A percentile compares a stretch with the other conserved stretches of the same genome.
phyloP scores from a whole-genome alignment of 129 eudicot genomes.

The Scalesia atractyloides region DNA sequence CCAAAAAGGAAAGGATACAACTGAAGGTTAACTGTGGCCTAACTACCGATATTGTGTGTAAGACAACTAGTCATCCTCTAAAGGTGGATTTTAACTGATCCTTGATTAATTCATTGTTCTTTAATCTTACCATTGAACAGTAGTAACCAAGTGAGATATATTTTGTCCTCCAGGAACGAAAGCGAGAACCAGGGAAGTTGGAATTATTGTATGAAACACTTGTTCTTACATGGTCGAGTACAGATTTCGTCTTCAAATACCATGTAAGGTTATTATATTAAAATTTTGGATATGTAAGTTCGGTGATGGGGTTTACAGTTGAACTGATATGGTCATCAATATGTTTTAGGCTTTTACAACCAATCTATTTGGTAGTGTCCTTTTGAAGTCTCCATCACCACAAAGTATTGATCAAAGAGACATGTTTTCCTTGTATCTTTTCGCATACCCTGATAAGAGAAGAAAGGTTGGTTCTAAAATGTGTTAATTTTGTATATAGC shows the following conservation, averaged over 20 bases:
- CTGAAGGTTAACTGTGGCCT: slow-evolving; percentile 61
- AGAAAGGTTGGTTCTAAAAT: slow-evolving; percentile 48
- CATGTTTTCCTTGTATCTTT: slow-evolving; percentile 66
- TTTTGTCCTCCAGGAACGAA: slow-evolving; percentile 46
- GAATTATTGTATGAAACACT: slow-evolving; percentile 56
- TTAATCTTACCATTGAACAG: not conserved
- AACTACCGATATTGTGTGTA: slow-evolving; percentile 57
- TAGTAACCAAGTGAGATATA: slow-evolving; percentile 12
- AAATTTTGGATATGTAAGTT: not conserved
- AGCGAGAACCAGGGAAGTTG: slow-evolving; percentile 58
- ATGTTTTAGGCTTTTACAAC: slow-evolving; percentile 52
- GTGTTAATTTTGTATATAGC: not conserved
- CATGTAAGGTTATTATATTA: slow-evolving; percentile 41
- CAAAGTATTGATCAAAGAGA: slow-evolving; percentile 62
- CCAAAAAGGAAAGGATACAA: slow-evolving; percentile 75
- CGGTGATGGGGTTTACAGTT: slow-evolving; percentile 14
- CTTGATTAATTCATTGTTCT: not conserved
- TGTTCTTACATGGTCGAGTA: slow-evolving; percentile 68
- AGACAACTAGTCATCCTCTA: slow-evolving; percentile 71
- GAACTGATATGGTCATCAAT: slow-evolving; percentile 17
- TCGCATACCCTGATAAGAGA: slow-evolving; percentile 55
- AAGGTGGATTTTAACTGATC: slow-evolving; percentile 49
- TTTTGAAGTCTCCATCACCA: slow-evolving; percentile 64
- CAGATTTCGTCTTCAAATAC: slow-evolving; percentile 55
- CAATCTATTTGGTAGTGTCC: slow-evolving; percentile 51